Base-by-base conservation (phyloP, 352 stramenopile genomes). In the Phytopythium delawarense region DNA sequence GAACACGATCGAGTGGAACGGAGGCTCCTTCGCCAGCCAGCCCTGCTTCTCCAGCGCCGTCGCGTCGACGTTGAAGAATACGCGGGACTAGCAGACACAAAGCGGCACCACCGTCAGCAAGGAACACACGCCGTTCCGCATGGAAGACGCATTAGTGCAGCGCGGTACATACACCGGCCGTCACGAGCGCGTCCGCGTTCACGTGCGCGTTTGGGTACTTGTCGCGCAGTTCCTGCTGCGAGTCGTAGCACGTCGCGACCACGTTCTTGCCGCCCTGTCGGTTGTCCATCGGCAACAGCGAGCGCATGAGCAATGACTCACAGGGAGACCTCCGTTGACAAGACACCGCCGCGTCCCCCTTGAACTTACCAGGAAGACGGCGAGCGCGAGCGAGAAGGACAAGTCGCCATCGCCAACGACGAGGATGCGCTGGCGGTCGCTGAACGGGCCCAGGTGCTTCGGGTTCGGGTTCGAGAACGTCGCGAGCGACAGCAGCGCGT, bases 371-470 rank as follows among this genome's bases (percentile, higher is more conserved):
- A 96, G 61, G 54, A 84, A 89, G 60, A 91, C 77, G 3, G 85
- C 78, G 16, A 96, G 67, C 25, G 25, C 25, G 25, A 28, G 25
- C 25, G 25, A 28, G 63, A 96, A 94, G 21, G 84, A 94, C 28
- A 96, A 87, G 63, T 94, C 84, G 28, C 87, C 87, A 32, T 96
- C 87, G n/a, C 87, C 87, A 18, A 96, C 80, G 15, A 94, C 71
- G 35, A 96, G 75, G 46, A 93, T 90, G 48, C 73, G 78, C 44
- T 92, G 81, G 13, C 76, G 74, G 67, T 92, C 83, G 40, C 76
- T 83, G 61, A 92, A 93, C 2, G 80, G 79, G 3, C 87, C 87
- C 42, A 92, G 66, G 44, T 70, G 81, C 69, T 91, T 92, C 32
- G 87, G 87, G 69, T 96, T 96, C 2, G 87, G 85, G 58, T 94